phyloP scores from a whole-genome alignment of 768 basidiomycete genomes.

The Lactarius akahatsu region DNA sequence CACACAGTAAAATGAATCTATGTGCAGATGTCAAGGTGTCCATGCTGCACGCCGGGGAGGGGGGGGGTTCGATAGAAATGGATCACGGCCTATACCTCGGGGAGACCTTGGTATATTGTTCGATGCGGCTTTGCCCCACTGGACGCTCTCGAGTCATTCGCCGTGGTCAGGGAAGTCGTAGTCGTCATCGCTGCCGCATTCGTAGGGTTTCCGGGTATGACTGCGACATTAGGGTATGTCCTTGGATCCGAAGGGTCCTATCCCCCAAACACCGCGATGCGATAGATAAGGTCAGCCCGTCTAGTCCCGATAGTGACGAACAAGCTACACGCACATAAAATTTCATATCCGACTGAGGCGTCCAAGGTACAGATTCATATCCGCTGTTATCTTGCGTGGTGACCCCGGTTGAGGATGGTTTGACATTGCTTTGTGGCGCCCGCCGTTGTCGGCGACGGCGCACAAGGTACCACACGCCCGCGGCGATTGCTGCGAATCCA shows the following conservation, averaged over 20 bases:
- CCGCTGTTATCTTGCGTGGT: background rate
- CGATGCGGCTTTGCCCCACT: background rate
- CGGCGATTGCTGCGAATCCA: background rate
- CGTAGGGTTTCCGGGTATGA: background rate
- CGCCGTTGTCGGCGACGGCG: background rate
- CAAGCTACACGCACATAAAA: slow-evolving; percentile 7
- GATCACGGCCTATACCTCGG: background rate
- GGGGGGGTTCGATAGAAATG: background rate
- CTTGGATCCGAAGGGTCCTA: slow-evolving; percentile 15
- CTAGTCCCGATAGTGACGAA: background rate
- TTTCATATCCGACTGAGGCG: background rate
- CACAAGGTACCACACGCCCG: background rate
- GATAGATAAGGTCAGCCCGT: background rate
- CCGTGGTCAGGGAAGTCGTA: background rate
- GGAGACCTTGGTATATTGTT: slow-evolving; percentile 2
- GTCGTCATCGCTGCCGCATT: background rate
- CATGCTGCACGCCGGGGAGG: background rate
- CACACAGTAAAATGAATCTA: background rate
- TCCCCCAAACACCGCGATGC: background rate
- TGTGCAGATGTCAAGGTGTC: background rate
- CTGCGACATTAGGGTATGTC: background rate
- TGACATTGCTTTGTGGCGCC: background rate
- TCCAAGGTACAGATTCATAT: background rate
- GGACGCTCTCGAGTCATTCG: background rate
- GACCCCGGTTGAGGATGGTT: background rate